phyloP scores from a whole-genome alignment of 202 grass and related monocot species.

The Miscanthus sacchariflorus region DNA sequence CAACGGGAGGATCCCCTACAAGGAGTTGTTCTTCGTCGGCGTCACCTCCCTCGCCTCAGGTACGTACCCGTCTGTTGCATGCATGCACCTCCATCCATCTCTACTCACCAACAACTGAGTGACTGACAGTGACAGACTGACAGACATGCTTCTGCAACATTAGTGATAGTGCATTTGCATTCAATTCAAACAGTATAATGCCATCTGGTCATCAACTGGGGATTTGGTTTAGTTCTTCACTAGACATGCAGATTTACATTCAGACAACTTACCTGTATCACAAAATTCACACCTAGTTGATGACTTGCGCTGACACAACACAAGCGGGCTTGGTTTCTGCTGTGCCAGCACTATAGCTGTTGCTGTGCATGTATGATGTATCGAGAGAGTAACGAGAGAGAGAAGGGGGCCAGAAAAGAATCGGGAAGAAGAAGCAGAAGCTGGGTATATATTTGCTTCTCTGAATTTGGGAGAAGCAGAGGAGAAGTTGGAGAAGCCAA shows the following conservation, averaged over 20 bases:
- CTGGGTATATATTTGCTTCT: too few species aligned
- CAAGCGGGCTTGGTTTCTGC: too few species aligned
- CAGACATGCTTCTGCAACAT: background rate
- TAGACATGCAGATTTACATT: background rate
- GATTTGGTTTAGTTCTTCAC: background rate
- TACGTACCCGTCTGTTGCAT: background rate
- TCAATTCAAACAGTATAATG: background rate
- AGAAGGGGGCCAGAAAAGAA: too few species aligned
- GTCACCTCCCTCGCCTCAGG: background rate
- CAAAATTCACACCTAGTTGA: too few species aligned
- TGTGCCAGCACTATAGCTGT: background rate
- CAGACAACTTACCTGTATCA: too few species aligned
- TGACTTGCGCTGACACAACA: too few species aligned
- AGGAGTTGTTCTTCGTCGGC: constrained; percentile 54
- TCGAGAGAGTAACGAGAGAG: too few species aligned
- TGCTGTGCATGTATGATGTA: too few species aligned
- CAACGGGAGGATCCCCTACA: constrained; percentile 56
- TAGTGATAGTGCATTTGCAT: background rate
- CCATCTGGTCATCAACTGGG: background rate
- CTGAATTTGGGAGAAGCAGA: too few species aligned
- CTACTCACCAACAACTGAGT: background rate
- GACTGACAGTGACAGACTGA: too few species aligned
- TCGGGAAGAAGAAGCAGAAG: too few species aligned
- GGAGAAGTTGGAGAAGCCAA: too few species aligned
- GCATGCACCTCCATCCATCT: background rate